phyloP scores from a whole-genome alignment of 1,284 basidiomycete species.

The Sanguinoderma infundibulare region DNA sequence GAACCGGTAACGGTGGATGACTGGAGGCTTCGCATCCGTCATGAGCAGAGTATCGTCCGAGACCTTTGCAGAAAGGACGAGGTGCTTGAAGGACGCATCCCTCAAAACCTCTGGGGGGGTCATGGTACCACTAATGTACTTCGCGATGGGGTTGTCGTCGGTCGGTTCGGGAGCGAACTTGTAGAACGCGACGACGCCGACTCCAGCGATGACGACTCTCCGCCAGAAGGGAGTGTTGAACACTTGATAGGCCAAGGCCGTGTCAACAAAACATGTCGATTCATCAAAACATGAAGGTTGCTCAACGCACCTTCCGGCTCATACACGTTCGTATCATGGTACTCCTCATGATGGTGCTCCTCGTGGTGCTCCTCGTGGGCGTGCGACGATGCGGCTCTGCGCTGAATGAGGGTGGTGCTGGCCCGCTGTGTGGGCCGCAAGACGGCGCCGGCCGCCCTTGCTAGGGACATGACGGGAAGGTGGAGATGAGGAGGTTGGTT shows the following conservation, averaged over 20 bases:
- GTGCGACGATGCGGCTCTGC: conserved; percentile 46
- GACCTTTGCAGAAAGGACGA: conserved; percentile 49
- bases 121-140: conserved; percentile 60
- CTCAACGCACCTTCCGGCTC: conserved; percentile 58
- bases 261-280: not conserved
- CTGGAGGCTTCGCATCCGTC: conserved; percentile 53
- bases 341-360: conserved; percentile 38
- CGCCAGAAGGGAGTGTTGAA: conserved; percentile 69
- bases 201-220: conserved; percentile 51
- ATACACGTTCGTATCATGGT: conserved; percentile 50
- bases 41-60: conserved; percentile 52
- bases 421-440: conserved; percentile 36
- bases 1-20: conserved; percentile 64
- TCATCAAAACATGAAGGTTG: not conserved
- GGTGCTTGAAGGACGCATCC: conserved; percentile 57
- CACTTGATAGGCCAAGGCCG: conserved; percentile 38
- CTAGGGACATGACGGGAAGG: conserved; percentile 38
- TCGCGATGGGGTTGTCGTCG: conserved; percentile 64
- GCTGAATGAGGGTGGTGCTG: conserved; percentile 30
- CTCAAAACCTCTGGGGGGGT: conserved; percentile 56
- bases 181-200: conserved; percentile 57
- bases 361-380: conserved; percentile 34
- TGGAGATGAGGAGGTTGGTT: conserved; percentile 7
- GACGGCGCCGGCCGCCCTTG: conserved; percentile 36
- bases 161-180: conserved; percentile 66